Percentiles rank a stretch among this genome's conserved stretches.
Evolutionary conservation across 768 basidiomycete genomes (phyloP).

Genomic region (Lactifluus pinguis): DNA sequence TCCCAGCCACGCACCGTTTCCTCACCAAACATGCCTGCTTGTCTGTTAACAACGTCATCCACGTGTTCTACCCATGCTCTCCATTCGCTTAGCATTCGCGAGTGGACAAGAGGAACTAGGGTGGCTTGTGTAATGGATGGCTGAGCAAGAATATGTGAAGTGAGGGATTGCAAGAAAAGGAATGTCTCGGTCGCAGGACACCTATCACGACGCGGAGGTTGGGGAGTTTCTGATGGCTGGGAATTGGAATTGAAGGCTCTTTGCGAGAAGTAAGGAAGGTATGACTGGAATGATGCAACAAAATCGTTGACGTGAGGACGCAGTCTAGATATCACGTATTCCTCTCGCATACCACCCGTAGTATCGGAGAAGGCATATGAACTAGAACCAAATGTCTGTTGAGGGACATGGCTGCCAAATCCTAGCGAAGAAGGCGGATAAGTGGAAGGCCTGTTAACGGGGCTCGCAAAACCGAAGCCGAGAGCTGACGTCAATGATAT

Average conservation of each 20-base stretch:
- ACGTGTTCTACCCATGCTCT: constrained; percentile 64
- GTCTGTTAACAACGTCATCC: constrained; percentile 58
- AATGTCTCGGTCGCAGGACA: constrained; percentile 70
- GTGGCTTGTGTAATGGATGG: constrained; percentile 56
- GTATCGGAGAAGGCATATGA: constrained; percentile 10
- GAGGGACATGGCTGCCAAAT: constrained; percentile 21
- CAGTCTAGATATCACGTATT: constrained; percentile 67
- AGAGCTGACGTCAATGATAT: constrained; percentile 27
- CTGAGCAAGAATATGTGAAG: constrained; percentile 56
- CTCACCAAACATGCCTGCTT: constrained; percentile 72
- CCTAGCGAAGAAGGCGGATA: constrained; percentile 20
- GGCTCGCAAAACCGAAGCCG: constrained; percentile 25
- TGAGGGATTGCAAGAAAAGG: constrained; percentile 58
- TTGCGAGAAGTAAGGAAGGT: constrained; percentile 79
- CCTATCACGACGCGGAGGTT: constrained; percentile 51
- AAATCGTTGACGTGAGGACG: constrained; percentile 71
- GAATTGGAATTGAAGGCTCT: constrained; percentile 21
- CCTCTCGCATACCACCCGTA: constrained; percentile 59
- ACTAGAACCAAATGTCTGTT: constrained; percentile 14
- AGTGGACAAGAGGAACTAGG: constrained; percentile 48
- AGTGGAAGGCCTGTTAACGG: constrained; percentile 12
- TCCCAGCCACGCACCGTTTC: constrained; percentile 67
- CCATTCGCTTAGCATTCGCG: constrained; percentile 69
- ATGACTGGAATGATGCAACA: constrained; percentile 66
- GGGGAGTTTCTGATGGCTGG: constrained; percentile 27